A percentile compares a stretch with the other conserved stretches of the same genome.
Evolutionary conservation across 2,329 filamentous ascomycete genomes (phyloP).

Genomic region (Pseudofabraea citricarpa): DNA sequence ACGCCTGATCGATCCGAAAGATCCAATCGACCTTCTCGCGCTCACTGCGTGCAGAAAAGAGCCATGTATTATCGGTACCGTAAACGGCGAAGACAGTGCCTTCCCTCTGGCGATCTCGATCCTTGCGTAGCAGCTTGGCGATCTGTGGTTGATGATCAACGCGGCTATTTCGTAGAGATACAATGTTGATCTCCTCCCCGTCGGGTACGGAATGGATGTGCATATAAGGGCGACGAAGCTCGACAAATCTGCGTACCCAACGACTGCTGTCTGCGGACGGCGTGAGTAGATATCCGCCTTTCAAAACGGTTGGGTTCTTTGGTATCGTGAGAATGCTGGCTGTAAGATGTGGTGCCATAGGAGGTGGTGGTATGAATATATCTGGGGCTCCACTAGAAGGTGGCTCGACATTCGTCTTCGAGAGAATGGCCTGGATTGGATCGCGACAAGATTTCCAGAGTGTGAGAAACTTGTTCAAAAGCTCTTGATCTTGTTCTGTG

Average conservation of each 20-base stretch:
- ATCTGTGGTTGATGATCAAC: conserved; percentile 91
- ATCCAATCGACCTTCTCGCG: conserved; percentile 97
- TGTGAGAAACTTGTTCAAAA: conserved; percentile 35
- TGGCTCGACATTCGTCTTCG: conserved; percentile 60
- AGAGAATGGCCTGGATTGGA: conserved; percentile 43
- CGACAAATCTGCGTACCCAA: conserved; percentile 91
- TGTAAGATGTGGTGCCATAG: conserved; percentile 58
- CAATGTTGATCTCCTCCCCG: conserved; percentile 84
- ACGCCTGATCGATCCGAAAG: conserved; percentile 76
- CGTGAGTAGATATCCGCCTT: conserved; percentile 82
- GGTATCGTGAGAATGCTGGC: conserved; percentile 72
- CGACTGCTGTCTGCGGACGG: conserved; percentile 75
- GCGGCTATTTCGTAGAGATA: conserved; percentile 84
- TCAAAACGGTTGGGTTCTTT: conserved; percentile 77
- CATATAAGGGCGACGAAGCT: conserved; percentile 85
- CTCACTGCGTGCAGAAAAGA: conserved; percentile 87
- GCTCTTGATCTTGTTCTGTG: conserved; percentile 28
- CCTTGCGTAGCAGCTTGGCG: conserved; percentile 59
- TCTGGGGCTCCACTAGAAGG: conserved; percentile 53
- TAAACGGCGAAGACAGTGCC: conserved; percentile 82
- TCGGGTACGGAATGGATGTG: conserved; percentile 82
- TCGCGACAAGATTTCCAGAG: conserved; percentile 28
- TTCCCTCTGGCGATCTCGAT: conserved; percentile 19
- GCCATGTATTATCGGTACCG: conserved; percentile 88
- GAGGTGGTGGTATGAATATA: conserved; percentile 24